Percentiles rank a stretch among this genome's conserved stretches.
Evolutionary conservation across 2,329 filamentous ascomycete species (phyloP).

Genomic region (Graphiopsis chlorocephala): DNA sequence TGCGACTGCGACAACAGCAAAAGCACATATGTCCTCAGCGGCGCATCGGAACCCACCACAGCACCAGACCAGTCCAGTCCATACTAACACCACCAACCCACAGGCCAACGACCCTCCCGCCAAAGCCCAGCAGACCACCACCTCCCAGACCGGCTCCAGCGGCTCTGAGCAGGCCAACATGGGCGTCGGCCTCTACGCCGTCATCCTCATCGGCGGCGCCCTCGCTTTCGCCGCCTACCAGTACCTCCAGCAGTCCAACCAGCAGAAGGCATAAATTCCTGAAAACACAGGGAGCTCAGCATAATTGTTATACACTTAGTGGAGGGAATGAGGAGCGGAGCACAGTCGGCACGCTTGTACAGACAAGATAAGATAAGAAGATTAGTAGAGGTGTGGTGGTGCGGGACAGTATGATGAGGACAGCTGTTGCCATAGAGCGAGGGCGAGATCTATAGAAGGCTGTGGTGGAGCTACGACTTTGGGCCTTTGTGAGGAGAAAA

Average conservation of each 20-base stretch:
- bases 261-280: conserved; percentile 29
- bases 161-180: conserved; percentile 72
- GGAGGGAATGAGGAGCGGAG: neutral
- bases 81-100: neutral
- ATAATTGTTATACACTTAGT: neutral
- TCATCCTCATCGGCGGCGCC: conserved; percentile 74
- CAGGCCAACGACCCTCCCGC: conserved; percentile 18
- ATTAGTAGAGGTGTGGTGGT: neutral
- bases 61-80: neutral
- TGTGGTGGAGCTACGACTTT: conserved; percentile 1
- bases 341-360: conserved; percentile 1
- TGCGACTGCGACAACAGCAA: neutral
- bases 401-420: neutral
- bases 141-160: conserved; percentile 49
- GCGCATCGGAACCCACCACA: neutral
- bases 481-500: neutral
- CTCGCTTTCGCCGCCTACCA: conserved; percentile 80
- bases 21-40: neutral
- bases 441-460: neutral
- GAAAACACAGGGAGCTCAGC: neutral
- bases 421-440: neutral
- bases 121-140: conserved; percentile 2
- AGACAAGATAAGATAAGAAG: neutral
- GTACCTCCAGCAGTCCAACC: conserved; percentile 67
- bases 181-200: conserved; percentile 76